Evolutionary conservation across 495 filamentous ascomycete genomes (phyloP).

Genomic region (Hyaloscypha finlandica): DNA sequence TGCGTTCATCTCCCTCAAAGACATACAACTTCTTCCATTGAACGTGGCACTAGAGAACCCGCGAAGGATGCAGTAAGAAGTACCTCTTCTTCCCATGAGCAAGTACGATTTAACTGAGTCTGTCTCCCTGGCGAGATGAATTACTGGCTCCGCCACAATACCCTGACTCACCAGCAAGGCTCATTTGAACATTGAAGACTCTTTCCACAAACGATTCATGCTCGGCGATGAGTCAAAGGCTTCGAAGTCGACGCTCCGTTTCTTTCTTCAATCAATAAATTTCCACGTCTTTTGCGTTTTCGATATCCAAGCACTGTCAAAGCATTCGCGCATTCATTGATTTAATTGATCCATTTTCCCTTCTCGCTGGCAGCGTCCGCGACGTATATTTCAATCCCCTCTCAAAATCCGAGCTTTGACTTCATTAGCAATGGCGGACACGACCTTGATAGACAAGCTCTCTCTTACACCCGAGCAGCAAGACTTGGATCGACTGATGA

Average conservation of each 20-base stretch:
- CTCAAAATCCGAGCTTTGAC: background rate
- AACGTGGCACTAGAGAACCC: background rate
- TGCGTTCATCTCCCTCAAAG: background rate
- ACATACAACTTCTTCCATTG: background rate
- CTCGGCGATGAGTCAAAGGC: constrained; percentile 8
- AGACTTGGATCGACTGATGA: background rate
- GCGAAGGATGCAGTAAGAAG: background rate
- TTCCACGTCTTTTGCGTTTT: background rate
- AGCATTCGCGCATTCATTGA: background rate
- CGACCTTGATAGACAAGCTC: background rate
- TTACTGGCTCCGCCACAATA: constrained; percentile 1
- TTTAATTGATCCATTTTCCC: background rate
- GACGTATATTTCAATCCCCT: background rate
- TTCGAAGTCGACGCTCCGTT: background rate
- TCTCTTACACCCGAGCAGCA: background rate
- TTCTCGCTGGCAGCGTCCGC: background rate
- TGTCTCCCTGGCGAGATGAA: background rate
- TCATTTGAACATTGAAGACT: background rate
- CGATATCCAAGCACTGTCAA: background rate
- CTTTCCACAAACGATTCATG: background rate
- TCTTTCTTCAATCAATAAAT: background rate
- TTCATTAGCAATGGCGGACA: constrained; percentile 1
- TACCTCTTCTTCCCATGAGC: background rate
- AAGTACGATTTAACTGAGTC: background rate
- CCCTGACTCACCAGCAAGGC: constrained; percentile 2